Evolutionary conservation across 208 protist genomes (phyloP), one percentile per base, ranked within the genome.

Genomic region (Wallacemonas sp.): DNA sequence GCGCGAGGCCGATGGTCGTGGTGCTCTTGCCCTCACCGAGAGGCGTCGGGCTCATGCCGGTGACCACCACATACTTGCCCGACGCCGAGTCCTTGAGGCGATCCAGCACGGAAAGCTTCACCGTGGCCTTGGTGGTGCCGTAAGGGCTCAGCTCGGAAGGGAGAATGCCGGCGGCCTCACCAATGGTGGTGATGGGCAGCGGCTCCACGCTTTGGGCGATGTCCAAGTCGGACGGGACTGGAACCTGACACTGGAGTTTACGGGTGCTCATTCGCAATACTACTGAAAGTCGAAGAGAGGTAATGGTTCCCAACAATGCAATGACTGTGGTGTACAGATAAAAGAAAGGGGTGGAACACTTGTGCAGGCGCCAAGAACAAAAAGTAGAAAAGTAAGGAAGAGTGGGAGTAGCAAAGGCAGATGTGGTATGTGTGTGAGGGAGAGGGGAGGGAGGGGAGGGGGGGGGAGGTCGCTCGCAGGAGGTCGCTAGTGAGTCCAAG

Each of bases 11-110:
- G 63, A 99, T 92, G 0, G 97, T 98, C 0, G 98, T 99, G 3
- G 98, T 99, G 60, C 90, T 97, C 85, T 99, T 99, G 29, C 98
- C 98, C 72, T 99, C 98, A 12, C 98, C 98, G 1, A 99, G 81
- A 19, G 92, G 85, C 23, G 92, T 96, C 0, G 91, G 90, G 71
- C 47, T 95, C 80, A 97, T 94, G 65, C 98, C 98, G 8, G 94
- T 85, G 16, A 99, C 97, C 21, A 98, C 95, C 1, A 99, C 93
- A 78, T 99, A 99, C 70, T 98, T 98, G 44, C 97, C 98, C 65
- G 88, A 81, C 8, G 74, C 30, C 2, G 54, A 32, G 36, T 81
- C 41, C 54, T 89, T 72, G 5, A 99, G 76, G 11, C 97, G 92
- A 27, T 98, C 83, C 12, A 98, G 65, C 23, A 96, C 83, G 49